Conservation (phyloP, 2,329 filamentous ascomycete species). For the Pseudogymnoascus sp. region DNA sequence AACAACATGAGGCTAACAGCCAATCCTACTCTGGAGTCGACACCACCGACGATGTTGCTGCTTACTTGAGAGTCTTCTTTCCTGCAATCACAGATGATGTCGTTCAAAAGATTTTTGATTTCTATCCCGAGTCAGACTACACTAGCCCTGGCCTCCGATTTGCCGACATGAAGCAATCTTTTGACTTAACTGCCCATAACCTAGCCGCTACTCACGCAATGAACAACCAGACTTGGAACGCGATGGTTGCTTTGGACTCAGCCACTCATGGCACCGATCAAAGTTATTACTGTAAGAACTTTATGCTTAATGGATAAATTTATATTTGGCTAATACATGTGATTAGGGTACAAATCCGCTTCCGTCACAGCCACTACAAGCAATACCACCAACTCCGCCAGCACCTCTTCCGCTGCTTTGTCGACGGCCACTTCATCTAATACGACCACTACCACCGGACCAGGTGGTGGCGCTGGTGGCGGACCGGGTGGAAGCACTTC, state of each 20-base stretch:
- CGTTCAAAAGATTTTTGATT: slow-evolving; percentile 24
- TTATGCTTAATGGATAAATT: not conserved
- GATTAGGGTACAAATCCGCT: not conserved
- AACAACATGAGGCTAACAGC: slow-evolving; percentile 30
- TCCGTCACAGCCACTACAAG: slow-evolving; percentile 11
- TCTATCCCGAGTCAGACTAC: slow-evolving; percentile 31
- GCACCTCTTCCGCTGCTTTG: not conserved
- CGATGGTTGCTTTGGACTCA: slow-evolving; percentile 26
- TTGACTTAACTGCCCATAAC: slow-evolving; percentile 30
- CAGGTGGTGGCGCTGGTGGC: slow-evolving; percentile 12
- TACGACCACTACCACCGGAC: slow-evolving; percentile 12
- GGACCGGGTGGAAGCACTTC: slow-evolving; percentile 17
- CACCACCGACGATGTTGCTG: slow-evolving; percentile 28
- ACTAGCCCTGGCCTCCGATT: slow-evolving; percentile 30
- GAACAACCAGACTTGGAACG: slow-evolving; percentile 33
- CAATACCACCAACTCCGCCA: slow-evolving; percentile 10
- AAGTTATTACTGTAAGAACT: slow-evolving; percentile 28
- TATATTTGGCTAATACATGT: not conserved
- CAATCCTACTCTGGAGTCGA: slow-evolving; percentile 27
- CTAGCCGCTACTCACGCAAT: slow-evolving; percentile 30
- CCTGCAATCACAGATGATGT: slow-evolving; percentile 30
- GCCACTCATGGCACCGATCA: slow-evolving; percentile 33
- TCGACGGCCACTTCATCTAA: not conserved
- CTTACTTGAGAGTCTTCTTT: slow-evolving; percentile 29
- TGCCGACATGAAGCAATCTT: slow-evolving; percentile 31